These are phyloP conservation scores for Candida chilensis DNA, from an alignment of 805 yeast genomes.

Conservation along the genomic window DNA sequence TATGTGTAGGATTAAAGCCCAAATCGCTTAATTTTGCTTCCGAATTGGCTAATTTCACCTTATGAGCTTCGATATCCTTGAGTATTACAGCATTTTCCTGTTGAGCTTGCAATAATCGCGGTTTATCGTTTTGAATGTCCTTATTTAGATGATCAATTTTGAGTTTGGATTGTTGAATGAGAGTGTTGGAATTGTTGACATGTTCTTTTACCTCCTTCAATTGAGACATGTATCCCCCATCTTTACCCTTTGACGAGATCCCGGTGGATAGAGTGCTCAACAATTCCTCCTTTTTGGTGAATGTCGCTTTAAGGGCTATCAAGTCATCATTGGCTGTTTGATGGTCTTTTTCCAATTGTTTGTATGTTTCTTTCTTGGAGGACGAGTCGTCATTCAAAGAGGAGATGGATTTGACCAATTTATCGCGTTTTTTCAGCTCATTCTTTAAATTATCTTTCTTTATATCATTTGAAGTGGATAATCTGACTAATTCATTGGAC, in stretches of 20 bases:
- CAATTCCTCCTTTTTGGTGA: conserved; percentile 63
- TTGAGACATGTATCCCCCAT: conserved; percentile 72
- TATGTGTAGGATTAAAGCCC: conserved; percentile 48
- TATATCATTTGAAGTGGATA: conserved; percentile 55
- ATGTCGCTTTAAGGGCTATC: conserved; percentile 32
- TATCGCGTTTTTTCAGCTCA: conserved; percentile 26
- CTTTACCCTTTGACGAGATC: conserved; percentile 74
- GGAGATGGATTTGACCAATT: conserved; percentile 19
- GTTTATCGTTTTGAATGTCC: conserved; percentile 38
- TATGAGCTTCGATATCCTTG: conserved; percentile 32
- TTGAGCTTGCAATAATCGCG: conserved; percentile 45
- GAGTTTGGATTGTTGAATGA: conserved; percentile 50
- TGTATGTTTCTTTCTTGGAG: conserved; percentile 24
- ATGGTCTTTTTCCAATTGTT: conserved; percentile 34
- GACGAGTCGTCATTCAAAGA: conserved; percentile 20
- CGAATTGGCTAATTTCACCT: conserved; percentile 23
- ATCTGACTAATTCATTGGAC: conserved; percentile 57
- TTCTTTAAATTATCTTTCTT: conserved; percentile 49
- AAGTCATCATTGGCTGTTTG: conserved; percentile 32
- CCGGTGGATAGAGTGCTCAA: conserved; percentile 81
- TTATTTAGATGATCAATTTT: conserved; percentile 46
- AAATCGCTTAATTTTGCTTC: conserved; percentile 32
- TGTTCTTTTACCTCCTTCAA: conserved; percentile 52
- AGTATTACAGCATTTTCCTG: conserved; percentile 31
- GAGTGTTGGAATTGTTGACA: conserved; percentile 42